These are phyloP conservation scores for Coffea humblotiana DNA, from an alignment of 305 asterid genomes.

Conservation along the genomic window DNA sequence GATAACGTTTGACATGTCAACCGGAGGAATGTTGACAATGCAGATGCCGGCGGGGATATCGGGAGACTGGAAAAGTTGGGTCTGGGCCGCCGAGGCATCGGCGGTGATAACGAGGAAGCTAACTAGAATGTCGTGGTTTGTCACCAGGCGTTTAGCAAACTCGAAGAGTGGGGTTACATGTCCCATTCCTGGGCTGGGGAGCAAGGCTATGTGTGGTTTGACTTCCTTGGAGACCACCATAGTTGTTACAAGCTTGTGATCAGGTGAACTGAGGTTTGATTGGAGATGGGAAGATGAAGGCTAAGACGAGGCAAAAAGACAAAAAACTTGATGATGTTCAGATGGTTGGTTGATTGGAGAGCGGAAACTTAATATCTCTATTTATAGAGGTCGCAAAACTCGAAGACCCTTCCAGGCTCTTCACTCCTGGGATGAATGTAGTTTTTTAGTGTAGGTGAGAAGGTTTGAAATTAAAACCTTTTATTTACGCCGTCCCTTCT, in stretches of 20 bases:
- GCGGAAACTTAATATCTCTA: neutral
- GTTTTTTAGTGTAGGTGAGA: no score
- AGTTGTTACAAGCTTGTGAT: neutral
- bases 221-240: neutral
- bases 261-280: neutral
- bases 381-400: no score
- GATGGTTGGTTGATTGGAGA: neutral
- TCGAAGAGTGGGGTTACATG: conserved; percentile 35
- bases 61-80: conserved; percentile 24
- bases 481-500: no score
- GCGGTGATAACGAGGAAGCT: conserved; percentile 38
- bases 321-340: neutral
- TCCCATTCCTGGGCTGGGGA: conserved; percentile 45
- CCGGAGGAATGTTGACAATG: conserved; percentile 31
- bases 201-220: conserved; percentile 32
- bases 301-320: neutral
- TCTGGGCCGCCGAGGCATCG: conserved; percentile 36
- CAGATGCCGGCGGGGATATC: conserved; percentile 16
- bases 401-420: no score
- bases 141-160: conserved; percentile 31
- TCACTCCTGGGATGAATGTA: no score
- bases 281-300: neutral
- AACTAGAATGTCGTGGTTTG: conserved; percentile 21
- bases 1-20: conserved; percentile 24
- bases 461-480: no score